Conservation (phyloP, 2,329 filamentous ascomycete genomes). For the Tolypocladium tropicale region DNA sequence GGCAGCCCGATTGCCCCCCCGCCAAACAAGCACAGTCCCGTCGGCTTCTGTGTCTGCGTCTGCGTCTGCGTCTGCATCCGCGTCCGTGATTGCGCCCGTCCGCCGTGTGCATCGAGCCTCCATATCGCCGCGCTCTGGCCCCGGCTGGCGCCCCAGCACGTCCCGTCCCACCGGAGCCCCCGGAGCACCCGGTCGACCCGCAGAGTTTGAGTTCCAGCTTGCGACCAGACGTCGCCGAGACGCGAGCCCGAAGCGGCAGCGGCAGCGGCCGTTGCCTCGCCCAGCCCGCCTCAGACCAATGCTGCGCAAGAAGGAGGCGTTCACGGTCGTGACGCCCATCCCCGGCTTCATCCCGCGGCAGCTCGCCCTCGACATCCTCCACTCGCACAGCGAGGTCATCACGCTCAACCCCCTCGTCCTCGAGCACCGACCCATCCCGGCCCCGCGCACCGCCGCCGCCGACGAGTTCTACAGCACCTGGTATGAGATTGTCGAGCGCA, state of each 20-base stretch:
- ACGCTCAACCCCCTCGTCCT: slow-evolving; percentile 60
- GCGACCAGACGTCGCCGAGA: background rate
- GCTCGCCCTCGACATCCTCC: slow-evolving; percentile 62
- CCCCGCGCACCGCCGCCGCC: slow-evolving; percentile 55
- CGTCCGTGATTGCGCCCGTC: background rate
- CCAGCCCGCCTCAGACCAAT: slow-evolving; percentile 24
- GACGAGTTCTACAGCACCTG: slow-evolving; percentile 66
- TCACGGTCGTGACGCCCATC: slow-evolving; percentile 61
- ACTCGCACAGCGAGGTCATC: slow-evolving; percentile 61
- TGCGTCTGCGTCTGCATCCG: background rate
- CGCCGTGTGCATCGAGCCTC: background rate
- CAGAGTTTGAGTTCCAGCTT: too few species aligned
- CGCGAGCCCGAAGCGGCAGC: too few species aligned
- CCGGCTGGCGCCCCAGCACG: background rate
- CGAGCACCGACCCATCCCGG: slow-evolving; percentile 50
- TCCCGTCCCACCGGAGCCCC: too few species aligned
- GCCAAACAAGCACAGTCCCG: too few species aligned
- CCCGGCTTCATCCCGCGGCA: slow-evolving; percentile 61
- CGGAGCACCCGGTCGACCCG: background rate
- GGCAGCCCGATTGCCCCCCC: background rate
- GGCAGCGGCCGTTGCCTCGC: too few species aligned
- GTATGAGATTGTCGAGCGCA: slow-evolving; percentile 63
- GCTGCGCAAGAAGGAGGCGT: slow-evolving; percentile 53
- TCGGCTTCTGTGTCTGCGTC: background rate
- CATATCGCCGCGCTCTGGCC: background rate